Percentiles rank a stretch among this genome's conserved stretches.
phyloP scores from a whole-genome alignment of 176 grass and related monocot species.

The Hsuehochloa calcarea region DNA sequence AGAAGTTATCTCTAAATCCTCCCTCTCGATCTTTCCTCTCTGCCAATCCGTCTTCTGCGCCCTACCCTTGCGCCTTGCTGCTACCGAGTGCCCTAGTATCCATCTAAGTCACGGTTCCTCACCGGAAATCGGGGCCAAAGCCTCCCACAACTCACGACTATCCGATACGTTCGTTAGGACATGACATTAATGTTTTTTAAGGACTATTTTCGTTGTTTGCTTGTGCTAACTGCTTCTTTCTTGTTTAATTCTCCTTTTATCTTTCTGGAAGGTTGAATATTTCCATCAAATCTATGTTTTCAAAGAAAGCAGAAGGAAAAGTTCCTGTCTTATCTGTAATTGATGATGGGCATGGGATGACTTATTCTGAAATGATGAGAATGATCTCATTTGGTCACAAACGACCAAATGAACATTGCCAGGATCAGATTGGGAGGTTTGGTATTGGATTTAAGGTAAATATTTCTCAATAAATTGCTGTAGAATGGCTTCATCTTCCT shows the following conservation, averaged over 20 bases:
- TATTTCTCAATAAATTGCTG: not conserved
- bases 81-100: too few relatives aligned
- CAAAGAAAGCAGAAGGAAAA: constrained; percentile 61
- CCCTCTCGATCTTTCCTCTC: too few relatives aligned
- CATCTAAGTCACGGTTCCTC: too few relatives aligned
- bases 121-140: too few relatives aligned
- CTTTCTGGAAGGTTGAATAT: constrained; percentile 64
- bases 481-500: not conserved
- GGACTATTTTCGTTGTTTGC: constrained; percentile 20
- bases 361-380: constrained; percentile 61
- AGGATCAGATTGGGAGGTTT: constrained; percentile 73
- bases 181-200: not conserved
- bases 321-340: constrained; percentile 76
- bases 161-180: too few relatives aligned
- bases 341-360: constrained; percentile 86
- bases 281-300: constrained; percentile 60
- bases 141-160: too few relatives aligned
- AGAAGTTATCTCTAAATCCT: too few relatives aligned
- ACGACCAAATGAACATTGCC: constrained; percentile 36
- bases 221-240: not conserved
- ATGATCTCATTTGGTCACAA: constrained; percentile 94
- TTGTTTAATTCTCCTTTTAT: constrained; percentile 25
- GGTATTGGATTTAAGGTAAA: constrained; percentile 90
- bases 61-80: too few relatives aligned
- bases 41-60: too few relatives aligned